Percentiles rank a stretch among this genome's conserved stretches.
These are phyloP conservation scores for Lolium rigidum DNA, from an alignment of 176 grass and related monocot genomes.

Conservation along the genomic window DNA sequence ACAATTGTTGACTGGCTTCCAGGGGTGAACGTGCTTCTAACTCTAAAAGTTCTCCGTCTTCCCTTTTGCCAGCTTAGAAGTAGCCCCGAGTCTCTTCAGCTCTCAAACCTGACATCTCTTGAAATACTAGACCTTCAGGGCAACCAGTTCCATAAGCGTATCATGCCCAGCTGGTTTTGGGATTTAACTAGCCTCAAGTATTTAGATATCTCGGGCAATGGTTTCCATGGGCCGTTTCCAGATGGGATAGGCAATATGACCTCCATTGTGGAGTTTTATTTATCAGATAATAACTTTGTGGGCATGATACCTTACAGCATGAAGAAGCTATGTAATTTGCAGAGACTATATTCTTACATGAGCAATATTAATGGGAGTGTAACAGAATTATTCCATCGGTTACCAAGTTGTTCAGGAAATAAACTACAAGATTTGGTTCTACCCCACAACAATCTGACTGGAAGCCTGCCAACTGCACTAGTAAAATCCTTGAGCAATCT, in stretches of 20 bases:
- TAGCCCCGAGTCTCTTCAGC: neutral
- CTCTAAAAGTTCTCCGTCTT: neutral
- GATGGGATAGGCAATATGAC: conserved; percentile 12
- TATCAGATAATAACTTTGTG: neutral
- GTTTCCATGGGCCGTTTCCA: neutral
- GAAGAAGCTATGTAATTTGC: conserved; percentile 9
- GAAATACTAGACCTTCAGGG: neutral
- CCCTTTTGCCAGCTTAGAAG: rapidly evolving
- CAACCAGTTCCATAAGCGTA: neutral
- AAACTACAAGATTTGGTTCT: neutral
- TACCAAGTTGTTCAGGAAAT: neutral
- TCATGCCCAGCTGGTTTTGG: neutral
- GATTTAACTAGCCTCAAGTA: neutral
- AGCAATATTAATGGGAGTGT: neutral
- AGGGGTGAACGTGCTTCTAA: neutral
- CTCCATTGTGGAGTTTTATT: neutral
- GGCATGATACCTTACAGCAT: neutral
- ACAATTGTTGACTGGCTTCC: neutral
- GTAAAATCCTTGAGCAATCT: no score
- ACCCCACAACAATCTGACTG: no score
- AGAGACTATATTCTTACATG: neutral
- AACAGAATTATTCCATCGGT: neutral
- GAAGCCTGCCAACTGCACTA: no score
- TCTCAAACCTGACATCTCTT: neutral
- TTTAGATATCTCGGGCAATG: rapidly evolving